Conservation (phyloP, 1,139 yeast species). For the Debaryomyces sp. region DNA sequence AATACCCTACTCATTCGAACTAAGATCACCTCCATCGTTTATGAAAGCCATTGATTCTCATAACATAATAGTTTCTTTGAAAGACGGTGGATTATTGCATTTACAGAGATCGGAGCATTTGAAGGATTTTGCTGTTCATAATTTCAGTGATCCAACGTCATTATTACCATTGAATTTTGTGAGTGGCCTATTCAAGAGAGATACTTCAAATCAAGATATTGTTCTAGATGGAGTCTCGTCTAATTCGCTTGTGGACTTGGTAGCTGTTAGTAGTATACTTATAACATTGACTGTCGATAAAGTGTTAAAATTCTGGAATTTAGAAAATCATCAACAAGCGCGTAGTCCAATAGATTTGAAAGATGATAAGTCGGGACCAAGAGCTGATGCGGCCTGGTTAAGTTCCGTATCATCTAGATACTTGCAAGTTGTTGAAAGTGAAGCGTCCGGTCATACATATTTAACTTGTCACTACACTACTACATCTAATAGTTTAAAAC, state of each 20-base stretch:
- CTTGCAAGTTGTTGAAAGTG: conserved; percentile 20
- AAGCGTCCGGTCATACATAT: conserved; percentile 13
- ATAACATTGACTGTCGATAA: conserved; percentile 49
- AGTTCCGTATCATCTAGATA: conserved; percentile 36
- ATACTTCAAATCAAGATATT: conserved; percentile 14
- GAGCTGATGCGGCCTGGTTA: conserved; percentile 28
- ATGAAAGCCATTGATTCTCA: conserved; percentile 48
- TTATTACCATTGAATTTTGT: conserved; percentile 44
- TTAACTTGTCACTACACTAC: conserved; percentile 21
- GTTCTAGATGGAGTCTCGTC: conserved; percentile 33
- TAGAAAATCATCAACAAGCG: conserved; percentile 33
- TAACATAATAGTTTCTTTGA: conserved; percentile 56
- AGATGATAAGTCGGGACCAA: conserved; percentile 14
- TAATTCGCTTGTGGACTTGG: conserved; percentile 36
- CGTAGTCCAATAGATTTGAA: conserved; percentile 19
- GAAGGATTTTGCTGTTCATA: conserved; percentile 48
- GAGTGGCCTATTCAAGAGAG: conserved; percentile 25
- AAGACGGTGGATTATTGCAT: conserved; percentile 72
- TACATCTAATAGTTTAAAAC: conserved; percentile 9
- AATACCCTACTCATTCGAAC: conserved; percentile 74
- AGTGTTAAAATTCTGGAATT: conserved; percentile 58
- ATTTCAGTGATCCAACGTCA: conserved; percentile 57
- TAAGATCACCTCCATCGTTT: conserved; percentile 59
- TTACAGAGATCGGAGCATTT: conserved; percentile 41
- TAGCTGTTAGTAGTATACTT: conserved; percentile 17